Conservation (phyloP, 805 yeast species). For the Starmerella cellae region DNA sequence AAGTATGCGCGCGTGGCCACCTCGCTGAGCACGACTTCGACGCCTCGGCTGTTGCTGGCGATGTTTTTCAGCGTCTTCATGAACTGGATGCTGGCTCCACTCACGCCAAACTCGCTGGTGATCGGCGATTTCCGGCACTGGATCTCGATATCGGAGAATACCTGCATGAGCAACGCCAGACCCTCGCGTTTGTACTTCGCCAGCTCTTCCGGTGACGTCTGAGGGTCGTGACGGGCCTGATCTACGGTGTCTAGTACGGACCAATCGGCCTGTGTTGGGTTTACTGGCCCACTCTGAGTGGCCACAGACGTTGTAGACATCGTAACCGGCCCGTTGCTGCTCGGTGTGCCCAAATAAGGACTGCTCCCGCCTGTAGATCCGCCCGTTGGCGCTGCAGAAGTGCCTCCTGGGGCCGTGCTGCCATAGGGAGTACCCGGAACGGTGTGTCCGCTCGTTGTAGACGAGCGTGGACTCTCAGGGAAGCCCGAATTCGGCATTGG, state of each 20-base stretch:
- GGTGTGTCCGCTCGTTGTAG: not conserved
- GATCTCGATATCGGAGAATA: conserved; percentile 37
- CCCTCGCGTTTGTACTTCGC: conserved; percentile 11
- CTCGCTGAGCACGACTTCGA: conserved; percentile 37
- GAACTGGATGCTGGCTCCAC: conserved; percentile 59
- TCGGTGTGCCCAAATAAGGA: no score
- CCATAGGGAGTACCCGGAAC: not conserved
- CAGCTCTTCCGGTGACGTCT: conserved; percentile 9
- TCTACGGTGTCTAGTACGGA: conserved; percentile 26
- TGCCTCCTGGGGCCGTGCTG: no score
- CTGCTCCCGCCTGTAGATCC: not conserved
- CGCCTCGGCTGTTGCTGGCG: conserved; percentile 46
- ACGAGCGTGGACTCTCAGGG: not conserved
- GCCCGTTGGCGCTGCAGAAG: no score
- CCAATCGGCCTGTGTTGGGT: conserved; percentile 2
- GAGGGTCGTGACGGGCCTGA: not conserved
- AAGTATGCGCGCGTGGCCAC: conserved; percentile 58
- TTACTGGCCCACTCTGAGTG: not conserved
- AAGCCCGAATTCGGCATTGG: not conserved
- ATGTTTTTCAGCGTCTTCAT: conserved; percentile 54
- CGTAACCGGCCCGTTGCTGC: no score
- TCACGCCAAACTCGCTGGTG: conserved; percentile 57
- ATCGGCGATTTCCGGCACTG: conserved; percentile 35
- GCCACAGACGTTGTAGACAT: not conserved
- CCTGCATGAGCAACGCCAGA: conserved; percentile 31